Evolutionary conservation across 2,329 filamentous ascomycete species (phyloP), one percentile per base, ranked within the genome.

Genomic region (Hypocrella siamensis): DNA sequence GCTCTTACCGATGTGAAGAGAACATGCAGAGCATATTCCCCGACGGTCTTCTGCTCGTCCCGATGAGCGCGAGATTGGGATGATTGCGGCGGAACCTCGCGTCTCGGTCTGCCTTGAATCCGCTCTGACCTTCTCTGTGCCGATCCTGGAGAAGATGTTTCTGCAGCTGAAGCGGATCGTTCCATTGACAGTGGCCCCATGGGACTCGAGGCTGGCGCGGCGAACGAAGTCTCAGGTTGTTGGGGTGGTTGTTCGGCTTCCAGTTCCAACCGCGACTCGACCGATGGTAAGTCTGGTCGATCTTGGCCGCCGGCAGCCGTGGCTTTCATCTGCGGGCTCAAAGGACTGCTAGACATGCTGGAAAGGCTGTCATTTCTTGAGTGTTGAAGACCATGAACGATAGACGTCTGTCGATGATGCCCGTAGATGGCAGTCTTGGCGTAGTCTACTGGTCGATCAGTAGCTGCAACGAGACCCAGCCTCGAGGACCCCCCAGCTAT

Each of bases 321-420:
- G 33, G 79, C 75, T 46, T 88, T 85, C 54, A 85, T 76, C 54
- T 92, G 80, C 33, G 85, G 83, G 54, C 83, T 93, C 46, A 94
- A 64, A 36, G 88, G 88, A 53, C 81, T 93, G 18, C 79, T 78
- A 22, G 79, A 72, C 35, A 80, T 74, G 51, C 82, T 85, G 41
- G 76, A 74, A 47, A 79, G 74, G 58, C 86, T 94, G 45, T 85
- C 80, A 67, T 92, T 93, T 57, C 88, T 67, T 45, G 72, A 72
- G 70, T 98, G 90, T 53, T 93, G 86, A 43, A 93, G 77, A 47
- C 90, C 88, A 72, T 96, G 83, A 35, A 96, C 86, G 45, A 96
- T 94, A 30, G 88, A 96, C 1, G 88, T 93, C 60, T 98, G 85
- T 34, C 90, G 78, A 57, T 96, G 85, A 54, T 98, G 86, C 37